phyloP scores from a whole-genome alignment of 2,329 filamentous ascomycete species.

The Ophiognomonia clavigignenti-juglandacearum region DNA sequence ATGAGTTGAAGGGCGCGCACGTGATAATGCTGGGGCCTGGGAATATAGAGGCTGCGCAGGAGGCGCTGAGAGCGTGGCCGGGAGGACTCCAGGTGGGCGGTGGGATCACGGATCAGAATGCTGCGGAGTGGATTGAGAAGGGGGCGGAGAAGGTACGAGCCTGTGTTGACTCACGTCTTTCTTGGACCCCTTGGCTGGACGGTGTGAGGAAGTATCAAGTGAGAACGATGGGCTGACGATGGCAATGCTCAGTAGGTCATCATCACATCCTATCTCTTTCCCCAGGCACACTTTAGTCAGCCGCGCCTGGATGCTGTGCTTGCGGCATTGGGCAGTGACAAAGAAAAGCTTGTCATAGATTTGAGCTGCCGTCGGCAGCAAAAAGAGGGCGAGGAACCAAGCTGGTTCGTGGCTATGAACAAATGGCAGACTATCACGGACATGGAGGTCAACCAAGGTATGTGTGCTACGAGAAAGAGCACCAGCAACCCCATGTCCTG shows the following conservation, averaged over 20 bases:
- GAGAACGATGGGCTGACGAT: too few relatives aligned
- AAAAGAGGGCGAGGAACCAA: constrained; percentile 35
- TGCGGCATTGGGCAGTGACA: constrained; percentile 66
- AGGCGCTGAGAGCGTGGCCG: constrained; percentile 76
- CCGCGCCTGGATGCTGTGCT: constrained; percentile 71
- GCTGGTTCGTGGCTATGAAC: constrained; percentile 97
- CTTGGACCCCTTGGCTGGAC: too few relatives aligned
- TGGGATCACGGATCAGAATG: constrained; percentile 86
- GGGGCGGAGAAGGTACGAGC: constrained; percentile 78
- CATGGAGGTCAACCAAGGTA: constrained; percentile 87
- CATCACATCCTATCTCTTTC: constrained; percentile 93
- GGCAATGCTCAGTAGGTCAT: constrained; percentile 65
- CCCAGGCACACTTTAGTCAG: constrained; percentile 74
- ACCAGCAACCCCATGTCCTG: not conserved
- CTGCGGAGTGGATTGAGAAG: constrained; percentile 75
- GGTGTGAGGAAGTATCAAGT: too few relatives aligned
- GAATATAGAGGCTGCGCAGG: constrained; percentile 73
- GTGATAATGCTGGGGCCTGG: constrained; percentile 94
- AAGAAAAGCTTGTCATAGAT: constrained; percentile 83
- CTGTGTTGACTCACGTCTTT: not conserved
- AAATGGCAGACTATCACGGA: constrained; percentile 98
- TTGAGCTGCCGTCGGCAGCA: constrained; percentile 80
- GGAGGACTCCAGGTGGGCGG: constrained; percentile 82
- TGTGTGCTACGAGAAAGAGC: constrained; percentile 15
- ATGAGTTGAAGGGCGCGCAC: constrained; percentile 73